These are phyloP conservation scores for Lodderomyces jiufengensis DNA, from an alignment of 1,139 yeast species.

Conservation along the genomic window DNA sequence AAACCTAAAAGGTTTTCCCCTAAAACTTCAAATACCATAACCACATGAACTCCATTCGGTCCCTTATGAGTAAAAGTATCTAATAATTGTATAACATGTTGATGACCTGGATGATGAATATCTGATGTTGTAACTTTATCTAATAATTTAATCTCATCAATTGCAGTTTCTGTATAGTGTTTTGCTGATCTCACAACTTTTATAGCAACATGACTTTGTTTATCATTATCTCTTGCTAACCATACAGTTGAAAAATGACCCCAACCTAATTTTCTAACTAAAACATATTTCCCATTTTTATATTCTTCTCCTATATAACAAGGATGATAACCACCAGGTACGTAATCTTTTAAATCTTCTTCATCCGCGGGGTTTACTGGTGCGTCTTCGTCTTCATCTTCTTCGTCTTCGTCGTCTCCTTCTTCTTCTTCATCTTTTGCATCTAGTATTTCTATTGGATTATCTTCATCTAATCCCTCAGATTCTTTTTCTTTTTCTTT, in stretches of 20 bases:
- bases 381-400: constrained; percentile 32
- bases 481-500: neutral
- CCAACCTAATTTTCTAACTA: constrained; percentile 69
- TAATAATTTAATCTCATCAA: constrained; percentile 74
- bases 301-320: constrained; percentile 72
- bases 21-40: constrained; percentile 85
- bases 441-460: constrained; percentile 16
- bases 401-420: constrained; percentile 40
- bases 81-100: constrained; percentile 59
- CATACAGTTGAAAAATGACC: constrained; percentile 52
- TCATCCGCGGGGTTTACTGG: constrained; percentile 51
- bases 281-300: constrained; percentile 54
- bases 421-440: constrained; percentile 16
- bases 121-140: constrained; percentile 44
- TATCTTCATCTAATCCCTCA: constrained; percentile 5
- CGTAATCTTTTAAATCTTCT: constrained; percentile 68
- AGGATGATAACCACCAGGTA: constrained; percentile 85
- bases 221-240: constrained; percentile 52
- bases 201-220: constrained; percentile 70
- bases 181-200: constrained; percentile 77
- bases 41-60: constrained; percentile 73
- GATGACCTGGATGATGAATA: constrained; percentile 60
- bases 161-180: constrained; percentile 79
- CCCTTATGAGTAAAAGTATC: constrained; percentile 69
- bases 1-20: constrained; percentile 78